Percentiles rank a stretch among this genome's conserved stretches.
phyloP scores from a whole-genome alignment of 164 flowering plant genomes.

The Aristolochia californica region DNA sequence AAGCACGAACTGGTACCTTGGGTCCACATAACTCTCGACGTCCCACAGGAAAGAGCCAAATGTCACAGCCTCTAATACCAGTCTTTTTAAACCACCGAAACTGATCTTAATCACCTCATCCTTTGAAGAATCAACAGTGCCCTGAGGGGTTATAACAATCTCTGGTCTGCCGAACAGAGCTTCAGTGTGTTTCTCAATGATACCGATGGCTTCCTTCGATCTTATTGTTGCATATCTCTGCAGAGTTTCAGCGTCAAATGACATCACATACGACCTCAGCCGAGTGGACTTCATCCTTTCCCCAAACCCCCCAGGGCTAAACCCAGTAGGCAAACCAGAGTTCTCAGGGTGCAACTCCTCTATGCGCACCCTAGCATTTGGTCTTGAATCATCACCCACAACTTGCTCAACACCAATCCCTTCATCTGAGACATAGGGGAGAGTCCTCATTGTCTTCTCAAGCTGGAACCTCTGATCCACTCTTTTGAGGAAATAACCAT shows the following conservation, averaged over 20 bases:
- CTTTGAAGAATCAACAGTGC: constrained; percentile 64
- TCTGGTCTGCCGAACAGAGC: constrained; percentile 93
- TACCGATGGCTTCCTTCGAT: constrained; percentile 80
- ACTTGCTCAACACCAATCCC: constrained; percentile 23
- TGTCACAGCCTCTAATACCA: constrained; percentile 93
- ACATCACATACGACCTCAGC: constrained; percentile 73
- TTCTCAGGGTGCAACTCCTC: constrained; percentile 44
- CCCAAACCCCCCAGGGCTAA: no score
- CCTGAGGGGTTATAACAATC: constrained; percentile 55
- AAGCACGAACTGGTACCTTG: constrained; percentile 75
- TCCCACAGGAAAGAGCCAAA: constrained; percentile 98
- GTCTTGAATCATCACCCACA: constrained; percentile 23
- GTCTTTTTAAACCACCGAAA: constrained; percentile 73
- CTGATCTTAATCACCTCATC: constrained; percentile 69
- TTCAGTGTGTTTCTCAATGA: constrained; percentile 95
- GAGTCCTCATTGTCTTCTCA: constrained; percentile 74
- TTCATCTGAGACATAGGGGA: constrained; percentile 38
- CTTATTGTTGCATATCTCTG: constrained; percentile 84
- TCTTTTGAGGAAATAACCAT: constrained; percentile 88
- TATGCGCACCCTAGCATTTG: constrained; percentile 4
- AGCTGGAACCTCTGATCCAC: constrained; percentile 96
- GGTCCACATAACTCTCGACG: constrained; percentile 85
- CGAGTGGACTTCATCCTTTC: constrained; percentile 46
- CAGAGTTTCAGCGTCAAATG: constrained; percentile 86
- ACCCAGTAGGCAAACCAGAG: constrained; percentile 37